Conservation (phyloP, 306 rosid species). For the Fagus sylvatica region DNA sequence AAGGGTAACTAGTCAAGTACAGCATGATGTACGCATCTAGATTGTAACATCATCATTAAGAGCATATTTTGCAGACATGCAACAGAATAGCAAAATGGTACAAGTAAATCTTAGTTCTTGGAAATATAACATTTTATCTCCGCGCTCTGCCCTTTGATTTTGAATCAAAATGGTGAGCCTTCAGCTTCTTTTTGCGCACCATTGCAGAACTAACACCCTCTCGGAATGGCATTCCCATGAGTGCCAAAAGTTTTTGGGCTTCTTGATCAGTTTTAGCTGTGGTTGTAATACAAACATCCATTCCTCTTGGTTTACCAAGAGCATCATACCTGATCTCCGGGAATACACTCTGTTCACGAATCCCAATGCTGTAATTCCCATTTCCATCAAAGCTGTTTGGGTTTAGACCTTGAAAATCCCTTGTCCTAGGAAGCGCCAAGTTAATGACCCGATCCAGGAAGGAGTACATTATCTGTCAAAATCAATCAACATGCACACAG, state of each 20-base stretch:
- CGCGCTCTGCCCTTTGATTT: constrained; percentile 64
- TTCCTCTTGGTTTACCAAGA: constrained; percentile 80
- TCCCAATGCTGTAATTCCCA: constrained; percentile 72
- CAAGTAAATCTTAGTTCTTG: constrained; percentile 25
- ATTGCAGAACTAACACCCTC: constrained; percentile 53
- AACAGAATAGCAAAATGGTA: constrained; percentile 20
- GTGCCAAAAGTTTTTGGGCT: constrained; percentile 67
- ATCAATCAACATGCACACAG: constrained; percentile 9
- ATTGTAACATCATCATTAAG: neutral
- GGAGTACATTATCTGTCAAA: constrained; percentile 70
- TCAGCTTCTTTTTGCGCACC: constrained; percentile 79
- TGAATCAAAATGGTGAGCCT: constrained; percentile 83
- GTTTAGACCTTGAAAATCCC: constrained; percentile 94
- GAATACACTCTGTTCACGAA: constrained; percentile 81
- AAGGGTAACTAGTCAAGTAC: neutral
- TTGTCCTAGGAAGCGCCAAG: constrained; percentile 88
- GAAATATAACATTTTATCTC: constrained; percentile 38
- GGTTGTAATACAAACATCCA: constrained; percentile 86
- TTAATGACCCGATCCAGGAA: constrained; percentile 86
- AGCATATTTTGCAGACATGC: neutral
- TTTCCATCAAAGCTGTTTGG: constrained; percentile 83
- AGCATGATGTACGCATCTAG: neutral
- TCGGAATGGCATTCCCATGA: constrained; percentile 96
- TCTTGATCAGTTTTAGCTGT: constrained; percentile 84
- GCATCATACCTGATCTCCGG: constrained; percentile 72